Evolutionary conservation across 768 basidiomycete genomes (phyloP).

Genomic region (Naganishia friedmannii): DNA sequence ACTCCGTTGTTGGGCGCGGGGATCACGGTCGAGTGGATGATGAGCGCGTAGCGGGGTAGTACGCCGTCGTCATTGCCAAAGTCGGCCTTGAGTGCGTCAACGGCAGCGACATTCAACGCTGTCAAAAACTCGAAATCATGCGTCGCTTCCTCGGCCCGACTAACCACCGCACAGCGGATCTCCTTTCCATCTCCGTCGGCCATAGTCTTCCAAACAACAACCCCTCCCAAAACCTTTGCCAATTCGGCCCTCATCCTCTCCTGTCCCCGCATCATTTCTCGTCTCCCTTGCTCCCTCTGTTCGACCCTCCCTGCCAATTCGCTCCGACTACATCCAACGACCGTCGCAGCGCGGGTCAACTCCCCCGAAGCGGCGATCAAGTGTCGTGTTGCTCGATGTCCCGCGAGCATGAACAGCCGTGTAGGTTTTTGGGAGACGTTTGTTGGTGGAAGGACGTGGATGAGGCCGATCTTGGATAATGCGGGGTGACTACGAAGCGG

Average conservation of each 20-base stretch:
- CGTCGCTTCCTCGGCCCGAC: slow-evolving; percentile 40
- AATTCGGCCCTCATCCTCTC: slow-evolving; percentile 36
- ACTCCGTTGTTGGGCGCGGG: slow-evolving; percentile 19
- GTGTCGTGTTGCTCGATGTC: slow-evolving; percentile 68
- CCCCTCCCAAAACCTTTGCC: slow-evolving; percentile 29
- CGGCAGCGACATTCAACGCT: slow-evolving; percentile 14
- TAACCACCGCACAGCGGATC: slow-evolving; percentile 32
- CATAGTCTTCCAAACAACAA: slow-evolving; percentile 14
- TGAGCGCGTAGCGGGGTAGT: slow-evolving; percentile 21
- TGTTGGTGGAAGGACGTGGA: slow-evolving; percentile 71
- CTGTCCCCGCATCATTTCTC: slow-evolving; percentile 32
- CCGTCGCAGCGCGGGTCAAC: slow-evolving; percentile 61
- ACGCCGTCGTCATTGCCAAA: background rate
- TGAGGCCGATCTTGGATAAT: slow-evolving; percentile 68
- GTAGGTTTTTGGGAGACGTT: slow-evolving; percentile 68
- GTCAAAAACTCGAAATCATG: slow-evolving; percentile 49
- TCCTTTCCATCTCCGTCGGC: slow-evolving; percentile 28
- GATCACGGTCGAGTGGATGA: slow-evolving; percentile 27
- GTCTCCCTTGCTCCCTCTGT: slow-evolving; percentile 55
- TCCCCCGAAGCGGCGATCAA: slow-evolving; percentile 61
- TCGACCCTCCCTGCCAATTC: slow-evolving; percentile 68
- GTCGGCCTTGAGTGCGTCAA: background rate
- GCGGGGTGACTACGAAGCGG: slow-evolving; percentile 28
- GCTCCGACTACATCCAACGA: slow-evolving; percentile 66
- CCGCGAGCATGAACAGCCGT: slow-evolving; percentile 77